These are phyloP conservation scores for Debaryomycetaceae sp. DNA, from an alignment of 1,139 yeast species.

Conservation along the genomic window DNA sequence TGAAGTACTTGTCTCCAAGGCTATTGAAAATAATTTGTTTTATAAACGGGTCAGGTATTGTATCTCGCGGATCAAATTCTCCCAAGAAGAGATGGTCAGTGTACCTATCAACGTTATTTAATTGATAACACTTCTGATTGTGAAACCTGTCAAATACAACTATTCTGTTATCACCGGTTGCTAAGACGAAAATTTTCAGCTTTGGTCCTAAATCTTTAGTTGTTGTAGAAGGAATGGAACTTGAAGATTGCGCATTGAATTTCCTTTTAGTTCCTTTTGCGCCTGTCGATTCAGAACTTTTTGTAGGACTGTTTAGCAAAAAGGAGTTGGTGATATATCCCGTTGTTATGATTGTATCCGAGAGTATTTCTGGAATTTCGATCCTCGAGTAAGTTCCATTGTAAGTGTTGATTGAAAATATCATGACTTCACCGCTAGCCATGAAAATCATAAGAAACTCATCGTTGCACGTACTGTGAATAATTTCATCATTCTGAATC, in stretches of 20 bases:
- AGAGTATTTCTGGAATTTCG: conserved; percentile 49
- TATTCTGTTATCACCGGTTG: conserved; percentile 73
- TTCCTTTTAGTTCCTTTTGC: conserved; percentile 33
- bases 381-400: conserved; percentile 34
- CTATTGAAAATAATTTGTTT: conserved; percentile 66
- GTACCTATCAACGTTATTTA: conserved; percentile 56
- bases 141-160: conserved; percentile 64
- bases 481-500: conserved; percentile 45
- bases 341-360: conserved; percentile 62
- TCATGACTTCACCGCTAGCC: conserved; percentile 55
- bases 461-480: conserved; percentile 50
- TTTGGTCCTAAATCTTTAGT: conserved; percentile 25
- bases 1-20: conserved; percentile 57
- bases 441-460: conserved; percentile 51
- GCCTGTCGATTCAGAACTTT: conserved; percentile 32
- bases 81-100: conserved; percentile 51
- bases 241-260: conserved; percentile 9
- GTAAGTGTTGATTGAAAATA: conserved; percentile 42
- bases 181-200: conserved; percentile 58
- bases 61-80: conserved; percentile 55
- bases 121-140: conserved; percentile 62
- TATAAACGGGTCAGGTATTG: conserved; percentile 70
- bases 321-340: conserved; percentile 57
- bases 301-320: conserved; percentile 39
- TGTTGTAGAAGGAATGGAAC: conserved; percentile 5